Percentiles rank a stretch among this genome's conserved stretches.
Evolutionary conservation across 805 yeast genomes (phyloP).

Genomic region (Candida multigemmis): DNA sequence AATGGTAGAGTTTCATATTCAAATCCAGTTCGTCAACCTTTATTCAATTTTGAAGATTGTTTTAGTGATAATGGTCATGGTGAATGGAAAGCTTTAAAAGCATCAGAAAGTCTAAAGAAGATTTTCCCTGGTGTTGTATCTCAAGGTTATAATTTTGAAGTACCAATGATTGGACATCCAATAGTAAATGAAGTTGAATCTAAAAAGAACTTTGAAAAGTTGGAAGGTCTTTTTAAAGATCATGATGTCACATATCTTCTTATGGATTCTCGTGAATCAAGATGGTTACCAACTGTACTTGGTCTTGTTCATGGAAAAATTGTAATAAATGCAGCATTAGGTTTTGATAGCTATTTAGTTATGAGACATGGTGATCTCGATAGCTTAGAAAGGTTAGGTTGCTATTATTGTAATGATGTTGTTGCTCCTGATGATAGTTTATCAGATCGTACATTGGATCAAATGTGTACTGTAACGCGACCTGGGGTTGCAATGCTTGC

Average conservation of each 20-base stretch:
- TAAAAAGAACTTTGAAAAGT: constrained; percentile 37
- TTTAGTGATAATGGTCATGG: constrained; percentile 53
- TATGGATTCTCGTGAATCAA: constrained; percentile 91
- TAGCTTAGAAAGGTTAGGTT: constrained; percentile 51
- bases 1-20: constrained; percentile 83
- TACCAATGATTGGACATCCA: constrained; percentile 97
- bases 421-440: constrained; percentile 88
- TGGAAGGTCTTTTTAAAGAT: constrained; percentile 43
- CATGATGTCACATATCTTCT: constrained; percentile 77
- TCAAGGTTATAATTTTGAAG: constrained; percentile 55
- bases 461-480: constrained; percentile 97
- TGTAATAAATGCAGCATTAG: constrained; percentile 88
- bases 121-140: constrained; percentile 75
- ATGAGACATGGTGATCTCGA: constrained; percentile 74
- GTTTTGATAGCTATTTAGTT: constrained; percentile 87
- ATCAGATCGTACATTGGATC: constrained; percentile 85
- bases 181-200: constrained; percentile 47
- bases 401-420: constrained; percentile 94
- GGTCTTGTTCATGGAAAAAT: constrained; percentile 58
- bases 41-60: constrained; percentile 77
- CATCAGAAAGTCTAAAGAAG: constrained; percentile 61
- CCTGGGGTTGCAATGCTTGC: constrained; percentile 94
- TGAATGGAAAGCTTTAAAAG: constrained; percentile 63
- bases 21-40: constrained; percentile 92
- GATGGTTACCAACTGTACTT: constrained; percentile 95